Percentiles rank a stretch among this genome's conserved stretches.
phyloP scores from a whole-genome alignment of 345 rosid species.

The Triadica sebifera region DNA sequence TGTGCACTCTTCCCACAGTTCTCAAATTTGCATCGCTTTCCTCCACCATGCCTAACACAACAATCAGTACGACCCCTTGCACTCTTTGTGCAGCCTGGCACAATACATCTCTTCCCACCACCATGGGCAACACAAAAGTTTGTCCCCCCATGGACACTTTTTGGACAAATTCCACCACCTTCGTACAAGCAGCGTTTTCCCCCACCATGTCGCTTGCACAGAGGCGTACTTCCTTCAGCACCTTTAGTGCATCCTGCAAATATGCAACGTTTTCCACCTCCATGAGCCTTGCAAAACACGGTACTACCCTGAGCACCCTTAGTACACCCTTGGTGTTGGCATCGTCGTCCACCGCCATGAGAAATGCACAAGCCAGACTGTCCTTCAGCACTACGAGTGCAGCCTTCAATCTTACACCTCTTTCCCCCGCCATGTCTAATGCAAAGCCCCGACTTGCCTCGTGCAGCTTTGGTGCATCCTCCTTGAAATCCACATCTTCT shows the following conservation, averaged over 20 bases:
- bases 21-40: neutral
- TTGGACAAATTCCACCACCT: conserved; percentile 59
- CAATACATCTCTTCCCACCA: neutral
- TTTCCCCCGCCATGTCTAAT: conserved; percentile 96
- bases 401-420: conserved; percentile 74
- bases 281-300: conserved; percentile 87
- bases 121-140: neutral
- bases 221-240: conserved; percentile 94
- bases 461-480: conserved; percentile 84
- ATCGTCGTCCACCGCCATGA: conserved; percentile 95
- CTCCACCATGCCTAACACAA: neutral
- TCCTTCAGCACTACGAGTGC: conserved; percentile 93
- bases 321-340: conserved; percentile 52
- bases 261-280: conserved; percentile 93
- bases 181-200: conserved; percentile 88
- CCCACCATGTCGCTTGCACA: conserved; percentile 97
- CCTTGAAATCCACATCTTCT: conserved; percentile 65
- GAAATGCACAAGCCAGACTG: conserved; percentile 93
- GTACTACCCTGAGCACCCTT: conserved; percentile 99
- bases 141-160: neutral
- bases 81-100: neutral
- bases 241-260: conserved; percentile 89
- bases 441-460: conserved; percentile 94
- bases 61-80: neutral
- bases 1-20: neutral